Percentiles rank a stretch among this genome's conserved stretches.
phyloP scores from a whole-genome alignment of 768 basidiomycete species.

The Chalciporus sphaerocephalus region DNA sequence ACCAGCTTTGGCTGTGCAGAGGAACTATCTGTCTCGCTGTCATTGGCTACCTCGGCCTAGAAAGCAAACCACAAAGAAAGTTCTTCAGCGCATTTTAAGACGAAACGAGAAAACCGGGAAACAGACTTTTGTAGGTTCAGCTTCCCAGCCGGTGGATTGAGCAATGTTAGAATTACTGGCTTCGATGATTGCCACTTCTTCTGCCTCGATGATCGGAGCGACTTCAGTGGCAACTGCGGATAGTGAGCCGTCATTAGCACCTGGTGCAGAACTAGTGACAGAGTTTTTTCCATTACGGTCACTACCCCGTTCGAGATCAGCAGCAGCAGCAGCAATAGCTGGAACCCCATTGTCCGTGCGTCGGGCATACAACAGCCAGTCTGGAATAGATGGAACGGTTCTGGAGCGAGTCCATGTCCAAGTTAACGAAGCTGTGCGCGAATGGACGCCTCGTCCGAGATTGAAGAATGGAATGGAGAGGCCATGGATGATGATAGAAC shows the following conservation, averaged over 20 bases:
- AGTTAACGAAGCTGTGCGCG: slow-evolving; percentile 45
- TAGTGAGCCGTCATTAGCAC: neutral
- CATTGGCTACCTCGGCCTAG: slow-evolving; percentile 8
- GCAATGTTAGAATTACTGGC: neutral
- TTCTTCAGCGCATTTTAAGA: slow-evolving; percentile 15
- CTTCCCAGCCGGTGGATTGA: neutral
- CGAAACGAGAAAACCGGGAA: neutral
- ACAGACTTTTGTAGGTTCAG: slow-evolving; percentile 21
- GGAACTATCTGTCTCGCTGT: neutral
- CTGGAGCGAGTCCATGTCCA: slow-evolving; percentile 39
- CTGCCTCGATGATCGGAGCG: neutral
- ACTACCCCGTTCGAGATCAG: slow-evolving; percentile 23
- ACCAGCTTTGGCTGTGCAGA: slow-evolving; percentile 18
- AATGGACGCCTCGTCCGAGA: slow-evolving; percentile 43
- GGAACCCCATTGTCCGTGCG: slow-evolving; percentile 13
- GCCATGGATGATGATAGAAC: slow-evolving; percentile 79
- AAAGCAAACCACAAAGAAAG: neutral
- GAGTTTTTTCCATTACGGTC: neutral
- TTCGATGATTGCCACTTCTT: neutral
- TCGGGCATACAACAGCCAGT: slow-evolving; percentile 42
- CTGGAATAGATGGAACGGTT: slow-evolving; percentile 31
- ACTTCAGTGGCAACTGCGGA: neutral
- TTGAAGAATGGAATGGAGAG: slow-evolving; percentile 68
- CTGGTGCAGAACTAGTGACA: neutral
- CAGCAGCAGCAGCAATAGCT: neutral